Evolutionary conservation across 495 filamentous ascomycete genomes (phyloP).

Genomic region (Penicillium steckii): DNA sequence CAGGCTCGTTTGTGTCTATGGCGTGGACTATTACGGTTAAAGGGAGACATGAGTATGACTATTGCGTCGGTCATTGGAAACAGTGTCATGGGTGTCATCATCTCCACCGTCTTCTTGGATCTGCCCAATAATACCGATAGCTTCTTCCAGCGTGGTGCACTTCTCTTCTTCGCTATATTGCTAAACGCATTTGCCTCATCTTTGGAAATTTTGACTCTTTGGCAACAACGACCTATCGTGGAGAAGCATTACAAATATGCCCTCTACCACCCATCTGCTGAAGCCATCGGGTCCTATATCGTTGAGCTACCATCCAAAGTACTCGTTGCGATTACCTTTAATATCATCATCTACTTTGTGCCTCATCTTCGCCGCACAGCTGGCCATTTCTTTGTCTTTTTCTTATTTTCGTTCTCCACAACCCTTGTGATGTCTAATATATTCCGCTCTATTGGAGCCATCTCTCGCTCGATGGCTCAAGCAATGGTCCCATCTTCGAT

Average conservation of each 20-base stretch:
- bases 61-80: conserved; percentile 72
- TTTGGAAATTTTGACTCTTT: conserved; percentile 78
- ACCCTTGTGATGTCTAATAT: conserved; percentile 68
- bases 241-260: conserved; percentile 90
- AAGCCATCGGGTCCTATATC: conserved; percentile 81
- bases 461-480: conserved; percentile 74
- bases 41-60: conserved; percentile 69
- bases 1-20: conserved; percentile 73
- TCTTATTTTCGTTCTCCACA: conserved; percentile 62
- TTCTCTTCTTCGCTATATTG: conserved; percentile 86
- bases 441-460: conserved; percentile 81
- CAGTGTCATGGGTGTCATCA: conserved; percentile 69
- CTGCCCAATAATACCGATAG: conserved; percentile 56
- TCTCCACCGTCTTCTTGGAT: conserved; percentile 82
- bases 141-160: conserved; percentile 77
- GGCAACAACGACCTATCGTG: conserved; percentile 84
- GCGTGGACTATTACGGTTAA: conserved; percentile 67
- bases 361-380: conserved; percentile 75
- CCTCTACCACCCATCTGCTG: conserved; percentile 87
- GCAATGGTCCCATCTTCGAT: conserved; percentile 82
- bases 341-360: conserved; percentile 80
- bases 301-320: conserved; percentile 71
- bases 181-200: conserved; percentile 79
- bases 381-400: conserved; percentile 69
- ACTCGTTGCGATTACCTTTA: conserved; percentile 58